These are phyloP conservation scores for Dianthus caryophyllus DNA, from an alignment of 148 eudicot genomes.

Conservation along the genomic window DNA sequence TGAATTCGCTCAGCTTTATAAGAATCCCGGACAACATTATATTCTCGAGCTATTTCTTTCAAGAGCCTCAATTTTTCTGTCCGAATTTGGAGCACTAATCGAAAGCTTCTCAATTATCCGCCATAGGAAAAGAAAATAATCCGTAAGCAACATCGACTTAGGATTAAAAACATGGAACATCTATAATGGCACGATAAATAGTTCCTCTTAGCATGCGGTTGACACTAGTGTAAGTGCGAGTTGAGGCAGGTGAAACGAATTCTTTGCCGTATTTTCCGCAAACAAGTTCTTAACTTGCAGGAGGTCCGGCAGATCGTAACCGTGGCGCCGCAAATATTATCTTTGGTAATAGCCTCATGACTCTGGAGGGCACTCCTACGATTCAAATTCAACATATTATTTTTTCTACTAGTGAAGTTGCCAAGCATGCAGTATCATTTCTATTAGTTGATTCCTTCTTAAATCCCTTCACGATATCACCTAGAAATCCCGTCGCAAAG, in stretches of 20 bases:
- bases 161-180: neutral
- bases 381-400: conserved; percentile 9
- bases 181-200: conserved; percentile 2
- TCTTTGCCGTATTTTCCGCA: conserved; percentile 88
- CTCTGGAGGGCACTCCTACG: conserved; percentile 92
- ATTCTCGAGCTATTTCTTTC: conserved; percentile 77
- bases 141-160: neutral
- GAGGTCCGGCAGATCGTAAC: conserved; percentile 87
- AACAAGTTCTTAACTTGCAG: conserved; percentile 73
- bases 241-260: conserved; percentile 78
- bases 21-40: conserved; percentile 72
- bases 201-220: conserved; percentile 80
- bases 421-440: no score
- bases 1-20: conserved; percentile 71
- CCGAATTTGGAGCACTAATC: conserved; percentile 64
- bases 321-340: conserved; percentile 91
- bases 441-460: no score
- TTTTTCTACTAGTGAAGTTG: no score
- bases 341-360: conserved; percentile 91
- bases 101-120: conserved; percentile 95
- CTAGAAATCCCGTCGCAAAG: no score
- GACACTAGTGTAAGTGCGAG: conserved; percentile 87
- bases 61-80: conserved; percentile 55
- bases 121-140: conserved; percentile 5
- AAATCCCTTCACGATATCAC: no score